phyloP scores from a whole-genome alignment of 139 green algal species.

The Gonium pectorale region DNA sequence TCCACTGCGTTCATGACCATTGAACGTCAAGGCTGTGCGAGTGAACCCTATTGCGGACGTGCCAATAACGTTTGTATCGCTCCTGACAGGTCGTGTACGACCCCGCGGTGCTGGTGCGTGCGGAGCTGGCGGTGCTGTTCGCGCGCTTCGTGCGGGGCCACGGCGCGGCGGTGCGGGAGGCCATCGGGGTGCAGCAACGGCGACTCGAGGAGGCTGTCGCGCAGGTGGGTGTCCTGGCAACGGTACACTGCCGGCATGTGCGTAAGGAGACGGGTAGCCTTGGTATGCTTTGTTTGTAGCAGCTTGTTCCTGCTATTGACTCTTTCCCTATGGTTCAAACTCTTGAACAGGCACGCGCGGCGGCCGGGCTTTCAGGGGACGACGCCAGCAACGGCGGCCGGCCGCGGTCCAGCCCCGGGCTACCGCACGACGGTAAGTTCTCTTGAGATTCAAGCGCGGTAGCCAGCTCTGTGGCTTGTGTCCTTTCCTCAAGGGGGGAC shows the following conservation, averaged over 20 bases:
- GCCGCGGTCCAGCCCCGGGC: constrained; percentile 16
- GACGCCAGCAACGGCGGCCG: background rate
- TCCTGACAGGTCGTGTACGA: constrained; percentile 74
- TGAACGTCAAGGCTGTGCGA: no score
- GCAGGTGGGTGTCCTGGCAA: background rate
- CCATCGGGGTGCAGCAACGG: constrained; percentile 48
- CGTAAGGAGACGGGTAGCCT: no score
- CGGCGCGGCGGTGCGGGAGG: constrained; percentile 57
- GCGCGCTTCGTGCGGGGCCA: constrained; percentile 77
- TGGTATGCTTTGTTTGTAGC: no score
- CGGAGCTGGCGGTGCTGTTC: constrained; percentile 83
- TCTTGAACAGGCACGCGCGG: constrained; percentile 7
- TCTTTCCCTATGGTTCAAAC: background rate
- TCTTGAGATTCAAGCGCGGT: no score
- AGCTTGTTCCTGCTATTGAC: background rate
- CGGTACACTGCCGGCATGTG: no score
- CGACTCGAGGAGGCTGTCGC: constrained; percentile 43
- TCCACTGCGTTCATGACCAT: no score
- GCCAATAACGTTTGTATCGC: background rate
- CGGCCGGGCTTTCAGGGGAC: background rate
- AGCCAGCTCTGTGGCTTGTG: no score
- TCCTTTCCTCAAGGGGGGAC: no score
- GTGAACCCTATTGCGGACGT: no score
- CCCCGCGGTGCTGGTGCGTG: constrained; percentile 76
- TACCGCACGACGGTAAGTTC: constrained; percentile 5